Percentiles rank a stretch among this genome's conserved stretches.
These are phyloP conservation scores for Trichoderma sp. DNA, from an alignment of 2,329 filamentous ascomycete species.

Conservation along the genomic window DNA sequence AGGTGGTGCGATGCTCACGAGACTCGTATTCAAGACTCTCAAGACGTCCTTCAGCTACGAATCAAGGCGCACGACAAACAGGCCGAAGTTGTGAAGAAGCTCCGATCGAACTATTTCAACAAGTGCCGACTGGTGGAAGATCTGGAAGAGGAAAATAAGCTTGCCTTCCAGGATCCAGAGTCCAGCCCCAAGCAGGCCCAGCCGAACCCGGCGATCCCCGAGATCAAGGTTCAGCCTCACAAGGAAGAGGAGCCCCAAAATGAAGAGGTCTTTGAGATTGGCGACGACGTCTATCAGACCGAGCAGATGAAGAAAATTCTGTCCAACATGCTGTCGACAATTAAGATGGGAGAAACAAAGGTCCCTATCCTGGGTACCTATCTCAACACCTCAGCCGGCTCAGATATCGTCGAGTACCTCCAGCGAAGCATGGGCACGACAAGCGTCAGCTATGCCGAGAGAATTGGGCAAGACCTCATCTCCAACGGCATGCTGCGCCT, in stretches of 20 bases:
- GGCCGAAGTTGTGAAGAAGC: constrained; percentile 85
- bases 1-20: constrained; percentile 97
- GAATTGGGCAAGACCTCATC: constrained; percentile 91
- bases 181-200: constrained; percentile 62
- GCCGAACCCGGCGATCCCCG: constrained; percentile 69
- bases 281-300: constrained; percentile 80
- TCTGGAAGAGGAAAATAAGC: constrained; percentile 96
- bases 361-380: constrained; percentile 95
- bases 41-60: constrained; percentile 86
- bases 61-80: constrained; percentile 95
- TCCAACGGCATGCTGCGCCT: constrained; percentile 82
- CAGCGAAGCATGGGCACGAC: constrained; percentile 83
- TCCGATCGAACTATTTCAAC: constrained; percentile 96
- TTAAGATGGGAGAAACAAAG: constrained; percentile 88
- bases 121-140: constrained; percentile 97
- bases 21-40: constrained; percentile 84
- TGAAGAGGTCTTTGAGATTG: constrained; percentile 84
- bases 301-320: constrained; percentile 92
- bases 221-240: constrained; percentile 82
- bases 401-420: constrained; percentile 94
- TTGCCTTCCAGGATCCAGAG: constrained; percentile 89
- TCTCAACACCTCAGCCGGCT: constrained; percentile 84
- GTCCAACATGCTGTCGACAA: constrained; percentile 78
- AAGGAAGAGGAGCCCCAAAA: constrained; percentile 64
- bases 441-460: constrained; percentile 87